Evolutionary conservation across 805 yeast species (phyloP).

Genomic region (Cyberlindnera subsufficiens): DNA sequence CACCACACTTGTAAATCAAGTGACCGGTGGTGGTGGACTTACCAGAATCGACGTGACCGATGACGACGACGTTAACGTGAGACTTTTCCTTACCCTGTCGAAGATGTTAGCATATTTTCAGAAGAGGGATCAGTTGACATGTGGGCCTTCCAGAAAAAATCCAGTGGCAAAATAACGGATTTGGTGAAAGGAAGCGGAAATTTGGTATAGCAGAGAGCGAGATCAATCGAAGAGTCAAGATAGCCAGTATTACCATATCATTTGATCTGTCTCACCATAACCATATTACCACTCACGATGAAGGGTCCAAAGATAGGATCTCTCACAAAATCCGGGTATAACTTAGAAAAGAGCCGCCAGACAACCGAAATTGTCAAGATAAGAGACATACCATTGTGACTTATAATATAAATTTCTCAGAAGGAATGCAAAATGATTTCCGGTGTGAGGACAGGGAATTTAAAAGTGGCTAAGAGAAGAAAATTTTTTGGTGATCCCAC

Average conservation of each 20-base stretch:
- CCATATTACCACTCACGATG: no score
- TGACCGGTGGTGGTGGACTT: conserved; percentile 99
- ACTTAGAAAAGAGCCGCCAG: no score
- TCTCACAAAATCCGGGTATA: no score
- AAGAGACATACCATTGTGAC: conserved; percentile 30
- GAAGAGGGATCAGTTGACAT: not conserved
- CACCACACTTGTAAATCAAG: conserved; percentile 99
- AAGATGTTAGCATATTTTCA: conserved; percentile 10
- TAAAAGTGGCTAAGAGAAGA: conserved; percentile 5
- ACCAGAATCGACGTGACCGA: conserved; percentile 99
- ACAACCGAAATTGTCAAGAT: no score
- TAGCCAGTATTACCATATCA: no score
- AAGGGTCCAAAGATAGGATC: no score
- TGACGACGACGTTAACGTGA: conserved; percentile 99
- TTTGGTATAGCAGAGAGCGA: not conserved
- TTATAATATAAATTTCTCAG: conserved; percentile 23
- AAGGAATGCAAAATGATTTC: conserved; percentile 30
- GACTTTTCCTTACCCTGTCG: conserved; percentile 85
- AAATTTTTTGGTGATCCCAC: conserved; percentile 7
- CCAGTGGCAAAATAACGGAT: not conserved
- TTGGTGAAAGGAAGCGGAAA: not conserved
- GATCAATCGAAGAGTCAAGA: not conserved
- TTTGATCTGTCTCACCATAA: no score
- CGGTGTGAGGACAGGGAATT: conserved; percentile 29
- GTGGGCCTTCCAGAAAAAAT: not conserved